Base-by-base conservation (phyloP, 2,329 filamentous ascomycete genomes). In the Pestalotiopsis fici region DNA sequence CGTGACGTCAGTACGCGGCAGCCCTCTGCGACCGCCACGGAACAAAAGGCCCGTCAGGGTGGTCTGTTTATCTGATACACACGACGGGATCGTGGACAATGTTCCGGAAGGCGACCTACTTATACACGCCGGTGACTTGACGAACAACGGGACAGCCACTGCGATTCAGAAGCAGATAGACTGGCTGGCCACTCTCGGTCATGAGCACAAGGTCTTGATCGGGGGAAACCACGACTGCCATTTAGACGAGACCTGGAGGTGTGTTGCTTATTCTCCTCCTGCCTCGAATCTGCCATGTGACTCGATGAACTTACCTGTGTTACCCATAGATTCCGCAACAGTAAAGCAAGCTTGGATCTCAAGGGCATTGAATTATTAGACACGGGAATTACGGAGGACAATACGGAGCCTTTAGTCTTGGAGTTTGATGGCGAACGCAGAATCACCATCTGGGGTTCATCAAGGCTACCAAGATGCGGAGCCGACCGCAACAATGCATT, bases 11-110 rank as follows among this genome's bases (percentile, higher is more conserved):
- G 85, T 97, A 3, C 91, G 93, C 31, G 91, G 92, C 2, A 78
- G 84, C 12, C 88, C 92, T 0, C 88, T 89, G 71, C 82, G 78
- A 18, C 87, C 90, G 12, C 85, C 88, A 2, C 82, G 82, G 37
- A 81, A 84, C 66, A 83, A 82, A 66, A 83, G 82, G 1, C 81
- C 87, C 6, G 88, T 98, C 75, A 90, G 90, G 68, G 86, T 98
- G 28, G 93, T 98, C 70, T 97, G 93, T 80, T 89, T 98, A 70
- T 95, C 94, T 11, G 95, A 98, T 80, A 98, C 95, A 0, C 95
- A 98, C 81, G 89, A 88, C 68, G 84, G 86, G 55, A 84, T 85
- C 11, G 81, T 88, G 7, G 73, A 79, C 21, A 73, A 83, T n/a
- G 84, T 97, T 0, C 94, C 94, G 0, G 80, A 86, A 11, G 95